phyloP scores from a whole-genome alignment of 2,329 filamentous ascomycete genomes.

The Sporothrix variecibatus region DNA sequence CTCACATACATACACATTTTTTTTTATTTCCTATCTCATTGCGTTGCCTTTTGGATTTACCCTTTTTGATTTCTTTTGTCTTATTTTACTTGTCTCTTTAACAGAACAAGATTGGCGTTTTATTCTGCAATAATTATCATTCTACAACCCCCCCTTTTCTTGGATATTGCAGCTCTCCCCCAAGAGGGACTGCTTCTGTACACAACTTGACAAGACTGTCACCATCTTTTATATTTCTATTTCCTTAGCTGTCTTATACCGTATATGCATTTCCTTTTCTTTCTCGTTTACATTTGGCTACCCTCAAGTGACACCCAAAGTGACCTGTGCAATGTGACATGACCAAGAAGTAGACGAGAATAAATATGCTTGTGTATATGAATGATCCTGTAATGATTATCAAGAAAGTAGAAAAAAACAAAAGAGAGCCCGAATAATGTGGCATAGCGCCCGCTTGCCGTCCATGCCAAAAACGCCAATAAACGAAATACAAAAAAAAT shows the following conservation, averaged over 20 bases:
- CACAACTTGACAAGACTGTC: background rate
- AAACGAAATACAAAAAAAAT: background rate
- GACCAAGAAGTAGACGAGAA: background rate
- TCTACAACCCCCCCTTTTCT: background rate
- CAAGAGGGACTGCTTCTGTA: background rate
- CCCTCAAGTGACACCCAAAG: background rate
- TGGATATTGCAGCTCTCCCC: background rate
- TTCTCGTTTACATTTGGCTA: background rate
- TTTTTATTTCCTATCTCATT: slow-evolving; percentile 3
- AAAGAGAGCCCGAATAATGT: background rate
- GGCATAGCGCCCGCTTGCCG: background rate
- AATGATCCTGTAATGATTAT: background rate
- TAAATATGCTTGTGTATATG: background rate
- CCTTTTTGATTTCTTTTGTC: background rate
- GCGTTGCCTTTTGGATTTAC: background rate
- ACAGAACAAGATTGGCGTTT: slow-evolving; percentile 1
- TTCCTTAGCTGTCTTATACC: background rate
- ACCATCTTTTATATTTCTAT: background rate
- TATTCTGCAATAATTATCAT: background rate
- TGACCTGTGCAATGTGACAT: background rate
- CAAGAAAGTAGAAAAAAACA: background rate
- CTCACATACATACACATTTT: background rate
- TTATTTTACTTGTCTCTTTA: background rate
- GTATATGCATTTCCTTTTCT: background rate
- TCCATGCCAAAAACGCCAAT: slow-evolving; percentile 1